Conservation (phyloP, 768 basidiomycete genomes). For the Kwoniella sp. region DNA sequence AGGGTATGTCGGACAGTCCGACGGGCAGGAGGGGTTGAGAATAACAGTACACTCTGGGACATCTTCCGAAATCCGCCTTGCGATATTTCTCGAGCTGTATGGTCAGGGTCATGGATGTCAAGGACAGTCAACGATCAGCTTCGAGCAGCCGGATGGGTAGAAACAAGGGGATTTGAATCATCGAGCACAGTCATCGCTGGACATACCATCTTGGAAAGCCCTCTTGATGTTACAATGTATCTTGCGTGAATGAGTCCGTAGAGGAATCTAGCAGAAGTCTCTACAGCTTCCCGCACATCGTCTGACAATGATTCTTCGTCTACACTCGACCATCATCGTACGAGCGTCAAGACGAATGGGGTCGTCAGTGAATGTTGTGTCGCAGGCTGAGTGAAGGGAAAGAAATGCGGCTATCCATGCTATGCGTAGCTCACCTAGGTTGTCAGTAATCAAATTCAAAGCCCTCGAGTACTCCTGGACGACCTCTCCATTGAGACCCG, state of each 20-base stretch:
- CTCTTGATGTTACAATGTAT: constrained; percentile 93
- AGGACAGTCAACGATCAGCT: background rate
- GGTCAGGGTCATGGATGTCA: no score
- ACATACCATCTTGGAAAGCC: constrained; percentile 89
- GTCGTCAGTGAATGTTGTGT: background rate
- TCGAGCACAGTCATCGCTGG: constrained; percentile 11
- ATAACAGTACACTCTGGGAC: constrained; percentile 95
- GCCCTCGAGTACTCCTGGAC: constrained; percentile 93
- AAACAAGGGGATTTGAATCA: background rate
- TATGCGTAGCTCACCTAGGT: constrained; percentile 68
- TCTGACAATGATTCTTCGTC: constrained; percentile 92
- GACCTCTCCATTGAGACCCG: constrained; percentile 84
- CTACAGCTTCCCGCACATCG: constrained; percentile 84
- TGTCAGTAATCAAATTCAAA: constrained; percentile 93
- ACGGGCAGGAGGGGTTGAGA: constrained; percentile 93
- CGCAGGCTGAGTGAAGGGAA: background rate
- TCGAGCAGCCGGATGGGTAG: no score
- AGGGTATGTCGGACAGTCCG: constrained; percentile 94
- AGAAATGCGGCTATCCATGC: background rate
- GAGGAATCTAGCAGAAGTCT: constrained; percentile 87
- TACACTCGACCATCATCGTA: constrained; percentile 46
- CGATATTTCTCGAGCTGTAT: constrained; percentile 92
- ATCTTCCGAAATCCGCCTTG: constrained; percentile 95
- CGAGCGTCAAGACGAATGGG: background rate
- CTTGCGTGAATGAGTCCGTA: constrained; percentile 96